Conservation (phyloP, 2,329 filamentous ascomycete species). For the Aspergillus bombycis region DNA sequence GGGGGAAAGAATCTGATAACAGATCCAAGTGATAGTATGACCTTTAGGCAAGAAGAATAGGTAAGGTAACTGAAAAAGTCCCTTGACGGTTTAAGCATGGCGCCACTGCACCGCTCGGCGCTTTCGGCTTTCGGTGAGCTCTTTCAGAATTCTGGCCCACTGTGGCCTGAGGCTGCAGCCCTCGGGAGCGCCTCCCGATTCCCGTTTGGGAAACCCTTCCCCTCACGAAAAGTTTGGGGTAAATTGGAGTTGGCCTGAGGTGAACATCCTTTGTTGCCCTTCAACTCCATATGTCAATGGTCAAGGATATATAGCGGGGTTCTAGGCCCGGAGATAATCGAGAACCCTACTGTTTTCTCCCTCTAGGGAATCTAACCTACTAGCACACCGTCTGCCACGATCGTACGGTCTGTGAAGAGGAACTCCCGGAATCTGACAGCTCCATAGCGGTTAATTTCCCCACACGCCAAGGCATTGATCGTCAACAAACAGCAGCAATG, state of each 20-base stretch:
- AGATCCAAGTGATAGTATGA: background rate
- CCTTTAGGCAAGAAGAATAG: background rate
- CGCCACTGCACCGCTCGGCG: background rate
- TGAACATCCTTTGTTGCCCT: too few species aligned
- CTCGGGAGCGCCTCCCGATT: background rate
- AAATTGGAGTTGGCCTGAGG: background rate
- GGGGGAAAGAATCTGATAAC: background rate
- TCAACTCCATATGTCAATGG: too few species aligned
- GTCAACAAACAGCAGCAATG: background rate
- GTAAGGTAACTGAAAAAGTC: background rate
- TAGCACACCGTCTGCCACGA: background rate
- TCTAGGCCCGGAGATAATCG: too few species aligned
- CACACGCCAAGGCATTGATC: slow-evolving; percentile 18
- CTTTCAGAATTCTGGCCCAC: slow-evolving; percentile 17
- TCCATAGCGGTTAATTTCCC: slow-evolving; percentile 25
- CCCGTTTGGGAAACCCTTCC: background rate
- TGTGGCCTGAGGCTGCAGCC: slow-evolving; percentile 18
- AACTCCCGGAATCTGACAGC: background rate
- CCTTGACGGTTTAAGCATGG: background rate
- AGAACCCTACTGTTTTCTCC: too few species aligned
- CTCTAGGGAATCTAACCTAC: too few species aligned
- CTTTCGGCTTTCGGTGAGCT: slow-evolving; percentile 22
- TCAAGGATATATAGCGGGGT: too few species aligned
- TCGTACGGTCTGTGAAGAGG: background rate
- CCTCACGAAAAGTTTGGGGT: slow-evolving; percentile 10